A percentile compares a stretch with the other conserved stretches of the same genome.
Evolutionary conservation across 257 asterid genomes (phyloP).

Genomic region (Solanum pennellii): DNA sequence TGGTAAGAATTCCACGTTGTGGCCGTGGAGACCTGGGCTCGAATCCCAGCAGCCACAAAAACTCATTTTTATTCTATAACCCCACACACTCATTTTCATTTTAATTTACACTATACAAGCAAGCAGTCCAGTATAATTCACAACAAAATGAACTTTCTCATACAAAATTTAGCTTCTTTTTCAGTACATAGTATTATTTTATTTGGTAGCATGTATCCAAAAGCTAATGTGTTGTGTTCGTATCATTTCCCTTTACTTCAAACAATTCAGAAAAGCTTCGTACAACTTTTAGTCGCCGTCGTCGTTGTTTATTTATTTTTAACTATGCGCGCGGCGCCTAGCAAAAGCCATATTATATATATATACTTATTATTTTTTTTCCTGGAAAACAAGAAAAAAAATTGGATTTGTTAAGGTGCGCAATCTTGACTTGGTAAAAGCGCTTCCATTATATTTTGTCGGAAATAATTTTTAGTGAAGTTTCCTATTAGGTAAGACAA

Average conservation of each 20-base stretch:
- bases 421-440: neutral
- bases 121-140: no score
- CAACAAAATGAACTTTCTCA: no score
- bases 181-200: neutral
- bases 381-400: neutral
- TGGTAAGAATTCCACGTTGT: constrained; percentile 99
- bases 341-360: neutral
- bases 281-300: neutral
- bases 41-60: constrained; percentile 99
- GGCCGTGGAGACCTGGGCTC: constrained; percentile 99
- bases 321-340: neutral
- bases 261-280: neutral
- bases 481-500: neutral
- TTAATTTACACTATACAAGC: no score
- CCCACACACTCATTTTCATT: no score
- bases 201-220: neutral
- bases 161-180: no score
- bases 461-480: neutral
- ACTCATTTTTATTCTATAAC: no score
- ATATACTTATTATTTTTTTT: neutral
- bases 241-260: neutral
- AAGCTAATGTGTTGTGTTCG: neutral
- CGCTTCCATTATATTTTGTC: neutral
- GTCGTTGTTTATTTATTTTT: neutral
- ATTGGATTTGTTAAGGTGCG: neutral